Conservation (phyloP, 169 alveolate species). For the Plasmodium gonderi region DNA sequence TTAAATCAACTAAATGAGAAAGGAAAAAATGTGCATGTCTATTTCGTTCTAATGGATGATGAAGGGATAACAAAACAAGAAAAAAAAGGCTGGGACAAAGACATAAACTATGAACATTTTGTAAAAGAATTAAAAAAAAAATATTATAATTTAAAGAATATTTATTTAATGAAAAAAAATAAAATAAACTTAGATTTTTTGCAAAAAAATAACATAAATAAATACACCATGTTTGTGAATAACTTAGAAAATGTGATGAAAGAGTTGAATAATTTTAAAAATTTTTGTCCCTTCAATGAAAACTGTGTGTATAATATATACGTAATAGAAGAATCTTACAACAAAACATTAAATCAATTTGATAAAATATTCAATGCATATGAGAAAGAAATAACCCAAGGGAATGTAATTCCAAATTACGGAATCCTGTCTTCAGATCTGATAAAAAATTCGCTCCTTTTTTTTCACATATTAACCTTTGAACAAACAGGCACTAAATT, state of each 20-base stretch:
- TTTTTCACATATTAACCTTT: constrained; percentile 52
- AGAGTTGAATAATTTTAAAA: constrained; percentile 20
- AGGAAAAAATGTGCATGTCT: constrained; percentile 17
- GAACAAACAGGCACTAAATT: constrained; percentile 46
- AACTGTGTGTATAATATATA: constrained; percentile 57
- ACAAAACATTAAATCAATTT: constrained; percentile 35
- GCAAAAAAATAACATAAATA: constrained; percentile 32
- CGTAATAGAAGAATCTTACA: constrained; percentile 62
- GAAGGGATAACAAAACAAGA: not conserved
- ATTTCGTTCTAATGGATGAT: constrained; percentile 20
- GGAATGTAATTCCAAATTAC: constrained; percentile 20
- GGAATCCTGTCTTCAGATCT: constrained; percentile 12
- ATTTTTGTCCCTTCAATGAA: constrained; percentile 24
- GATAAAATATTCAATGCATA: constrained; percentile 14
- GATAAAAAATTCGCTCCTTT: constrained; percentile 22
- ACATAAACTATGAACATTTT: not conserved
- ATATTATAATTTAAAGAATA: constrained; percentile 21
- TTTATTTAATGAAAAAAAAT: constrained; percentile 44
- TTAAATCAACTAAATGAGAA: constrained; percentile 29
- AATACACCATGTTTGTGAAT: constrained; percentile 1
- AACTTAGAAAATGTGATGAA: constrained; percentile 10
- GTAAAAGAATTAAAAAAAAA: constrained; percentile 9
- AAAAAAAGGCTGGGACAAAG: not conserved
- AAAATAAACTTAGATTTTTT: constrained; percentile 12
- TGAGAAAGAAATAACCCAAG: constrained; percentile 30